Evolutionary conservation across 352 stramenopile species (phyloP).

Genomic region (Phytopythium vexans): DNA sequence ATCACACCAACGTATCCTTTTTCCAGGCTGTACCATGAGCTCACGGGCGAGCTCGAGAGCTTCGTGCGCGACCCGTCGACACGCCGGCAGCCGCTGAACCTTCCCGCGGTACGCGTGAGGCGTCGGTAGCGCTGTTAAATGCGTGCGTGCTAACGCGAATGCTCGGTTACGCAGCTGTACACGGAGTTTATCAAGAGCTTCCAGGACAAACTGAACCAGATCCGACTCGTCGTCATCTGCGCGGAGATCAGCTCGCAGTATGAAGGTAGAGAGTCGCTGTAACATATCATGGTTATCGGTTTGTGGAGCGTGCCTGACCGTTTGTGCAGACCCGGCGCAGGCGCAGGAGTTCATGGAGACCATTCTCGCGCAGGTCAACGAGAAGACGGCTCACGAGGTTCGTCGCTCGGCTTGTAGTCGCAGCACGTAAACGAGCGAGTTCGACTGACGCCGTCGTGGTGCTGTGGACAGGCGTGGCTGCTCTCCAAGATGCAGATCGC

Average conservation of each 20-base stretch:
- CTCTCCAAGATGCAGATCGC: constrained; percentile 80
- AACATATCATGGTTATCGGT: constrained; percentile 14
- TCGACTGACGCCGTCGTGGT: not conserved
- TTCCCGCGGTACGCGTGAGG: constrained; percentile 26
- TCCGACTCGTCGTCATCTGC: constrained; percentile 91
- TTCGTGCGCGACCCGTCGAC: constrained; percentile 88
- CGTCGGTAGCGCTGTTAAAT: not conserved
- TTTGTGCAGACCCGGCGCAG: constrained; percentile 41
- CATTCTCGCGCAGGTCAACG: constrained; percentile 52
- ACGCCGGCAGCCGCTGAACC: constrained; percentile 53
- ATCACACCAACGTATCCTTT: constrained; percentile 3
- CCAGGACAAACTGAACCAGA: constrained; percentile 96
- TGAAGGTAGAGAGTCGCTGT: constrained; percentile 22
- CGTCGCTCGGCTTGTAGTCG: not conserved
- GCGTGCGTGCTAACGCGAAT: not conserved
- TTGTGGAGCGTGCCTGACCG: constrained; percentile 3
- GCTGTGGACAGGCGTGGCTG: constrained; percentile 32
- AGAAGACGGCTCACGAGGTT: constrained; percentile 56
- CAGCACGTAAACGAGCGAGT: constrained; percentile 1
- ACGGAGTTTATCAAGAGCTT: constrained; percentile 93
- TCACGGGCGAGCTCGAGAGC: constrained; percentile 90
- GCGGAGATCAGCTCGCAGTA: constrained; percentile 84
- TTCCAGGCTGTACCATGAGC: constrained; percentile 96
- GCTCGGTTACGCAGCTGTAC: constrained; percentile 68
- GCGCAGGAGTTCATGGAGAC: constrained; percentile 72